Conservation (phyloP, 805 yeast genomes). For the Pichia nakasei region DNA sequence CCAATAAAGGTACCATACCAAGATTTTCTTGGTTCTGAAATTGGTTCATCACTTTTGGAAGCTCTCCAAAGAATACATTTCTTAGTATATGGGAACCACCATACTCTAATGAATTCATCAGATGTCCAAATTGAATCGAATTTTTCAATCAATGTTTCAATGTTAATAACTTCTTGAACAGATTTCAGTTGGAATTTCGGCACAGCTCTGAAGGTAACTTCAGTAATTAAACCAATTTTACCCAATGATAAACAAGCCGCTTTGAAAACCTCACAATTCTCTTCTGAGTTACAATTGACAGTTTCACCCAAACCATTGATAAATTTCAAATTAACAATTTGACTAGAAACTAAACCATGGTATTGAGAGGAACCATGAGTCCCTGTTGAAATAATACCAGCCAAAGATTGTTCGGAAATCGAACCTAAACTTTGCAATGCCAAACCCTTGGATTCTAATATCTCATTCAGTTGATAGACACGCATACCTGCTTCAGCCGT, state of each 20-base stretch:
- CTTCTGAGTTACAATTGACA: slow-evolving; percentile 55
- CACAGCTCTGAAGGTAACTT: slow-evolving; percentile 75
- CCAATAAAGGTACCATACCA: slow-evolving; percentile 85
- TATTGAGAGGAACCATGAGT: slow-evolving; percentile 93
- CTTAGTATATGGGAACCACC: slow-evolving; percentile 96
- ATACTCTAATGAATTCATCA: slow-evolving; percentile 82
- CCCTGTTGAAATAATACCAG: slow-evolving; percentile 94
- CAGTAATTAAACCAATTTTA: slow-evolving; percentile 80
- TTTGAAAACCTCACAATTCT: slow-evolving; percentile 56
- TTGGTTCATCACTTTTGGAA: slow-evolving; percentile 55
- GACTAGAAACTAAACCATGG: slow-evolving; percentile 87
- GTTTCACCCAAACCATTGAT: slow-evolving; percentile 71
- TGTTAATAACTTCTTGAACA: slow-evolving; percentile 70
- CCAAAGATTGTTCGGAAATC: slow-evolving; percentile 85
- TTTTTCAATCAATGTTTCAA: slow-evolving; percentile 57
- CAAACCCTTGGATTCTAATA: slow-evolving; percentile 51
- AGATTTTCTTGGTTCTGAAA: slow-evolving; percentile 56
- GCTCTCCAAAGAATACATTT: slow-evolving; percentile 91
- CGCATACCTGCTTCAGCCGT: slow-evolving; percentile 94
- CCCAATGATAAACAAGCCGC: slow-evolving; percentile 86
- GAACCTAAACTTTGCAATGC: slow-evolving; percentile 92
- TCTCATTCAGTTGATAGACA: slow-evolving; percentile 62
- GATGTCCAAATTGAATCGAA: slow-evolving; percentile 83
- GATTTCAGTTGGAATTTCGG: slow-evolving; percentile 79
- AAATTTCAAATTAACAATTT: slow-evolving; percentile 67